These are phyloP conservation scores for Chaetoceros muelleri DNA, from an alignment of 108 stramenopile genomes.

Conservation along the genomic window DNA sequence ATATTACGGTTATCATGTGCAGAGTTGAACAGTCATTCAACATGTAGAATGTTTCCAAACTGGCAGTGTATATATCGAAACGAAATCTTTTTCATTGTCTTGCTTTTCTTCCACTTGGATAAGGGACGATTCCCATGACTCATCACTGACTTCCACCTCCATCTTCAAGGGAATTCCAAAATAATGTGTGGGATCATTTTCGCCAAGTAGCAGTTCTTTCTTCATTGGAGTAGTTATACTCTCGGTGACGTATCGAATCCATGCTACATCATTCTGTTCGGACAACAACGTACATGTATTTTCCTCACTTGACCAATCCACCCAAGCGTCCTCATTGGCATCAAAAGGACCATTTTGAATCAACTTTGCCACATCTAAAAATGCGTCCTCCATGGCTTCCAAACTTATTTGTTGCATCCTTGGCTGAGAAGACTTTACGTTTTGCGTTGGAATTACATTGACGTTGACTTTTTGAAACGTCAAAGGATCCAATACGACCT, in stretches of 20 bases:
- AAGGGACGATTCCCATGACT: slow-evolving; percentile 75
- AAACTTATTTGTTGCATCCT: slow-evolving; percentile 35
- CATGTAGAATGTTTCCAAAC: too few species aligned
- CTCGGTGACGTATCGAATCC: slow-evolving; percentile 35
- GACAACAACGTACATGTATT: slow-evolving; percentile 30
- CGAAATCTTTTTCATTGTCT: too few species aligned
- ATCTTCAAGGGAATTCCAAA: slow-evolving; percentile 48
- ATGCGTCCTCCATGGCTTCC: slow-evolving; percentile 47
- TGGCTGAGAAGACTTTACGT: slow-evolving; percentile 6
- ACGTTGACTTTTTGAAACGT: slow-evolving; percentile 10
- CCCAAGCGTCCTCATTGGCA: slow-evolving; percentile 6
- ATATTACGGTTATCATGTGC: too few species aligned
- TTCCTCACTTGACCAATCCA: neutral
- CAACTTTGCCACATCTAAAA: slow-evolving; percentile 65
- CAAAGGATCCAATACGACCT: slow-evolving; percentile 48
- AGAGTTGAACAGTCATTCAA: too few species aligned
- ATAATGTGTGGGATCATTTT: too few species aligned
- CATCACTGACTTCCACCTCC: slow-evolving; percentile 68
- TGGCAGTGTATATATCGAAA: too few species aligned
- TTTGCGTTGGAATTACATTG: slow-evolving; percentile 5
- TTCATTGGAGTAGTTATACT: neutral
- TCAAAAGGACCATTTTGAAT: slow-evolving; percentile 21
- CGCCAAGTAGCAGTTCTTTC: neutral
- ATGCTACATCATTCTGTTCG: slow-evolving; percentile 36
- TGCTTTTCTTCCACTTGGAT: slow-evolving; percentile 25